These are phyloP conservation scores for Avicennia marina DNA, from an alignment of 257 asterid species.

Conservation along the genomic window DNA sequence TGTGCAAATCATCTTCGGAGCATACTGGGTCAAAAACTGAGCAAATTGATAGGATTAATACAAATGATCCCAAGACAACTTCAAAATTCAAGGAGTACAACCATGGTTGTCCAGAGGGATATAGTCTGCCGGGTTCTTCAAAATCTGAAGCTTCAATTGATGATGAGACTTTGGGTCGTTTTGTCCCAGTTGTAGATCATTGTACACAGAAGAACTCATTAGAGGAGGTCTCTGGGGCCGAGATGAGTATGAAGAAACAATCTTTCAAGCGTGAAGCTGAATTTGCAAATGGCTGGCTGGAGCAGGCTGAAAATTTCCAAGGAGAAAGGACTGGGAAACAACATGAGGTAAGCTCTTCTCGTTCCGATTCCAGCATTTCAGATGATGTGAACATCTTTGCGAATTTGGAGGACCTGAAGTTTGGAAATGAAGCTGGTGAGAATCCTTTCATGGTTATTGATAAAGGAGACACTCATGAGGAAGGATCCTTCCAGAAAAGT, in stretches of 20 bases:
- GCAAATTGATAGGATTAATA: slow-evolving; percentile 19
- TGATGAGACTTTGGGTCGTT: slow-evolving; percentile 24
- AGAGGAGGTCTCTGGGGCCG: slow-evolving; percentile 24
- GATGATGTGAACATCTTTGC: slow-evolving; percentile 43
- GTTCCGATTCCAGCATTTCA: slow-evolving; percentile 36
- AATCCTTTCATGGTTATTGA: slow-evolving; percentile 26
- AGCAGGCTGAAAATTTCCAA: slow-evolving; percentile 26
- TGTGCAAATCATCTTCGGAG: slow-evolving; percentile 22
- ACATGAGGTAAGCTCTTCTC: slow-evolving; percentile 36
- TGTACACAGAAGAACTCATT: slow-evolving; percentile 27
- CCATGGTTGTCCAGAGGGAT: slow-evolving; percentile 28
- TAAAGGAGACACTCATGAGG: slow-evolving; percentile 24
- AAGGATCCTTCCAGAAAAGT: slow-evolving; percentile 31
- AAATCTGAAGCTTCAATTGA: slow-evolving; percentile 36
- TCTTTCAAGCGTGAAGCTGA: slow-evolving; percentile 33
- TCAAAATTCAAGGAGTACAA: slow-evolving; percentile 25
- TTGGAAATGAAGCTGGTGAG: slow-evolving; percentile 29
- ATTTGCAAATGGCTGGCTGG: slow-evolving; percentile 26
- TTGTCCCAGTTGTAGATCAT: slow-evolving; percentile 29
- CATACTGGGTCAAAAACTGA: slow-evolving; percentile 28
- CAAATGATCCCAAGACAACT: slow-evolving; percentile 23
- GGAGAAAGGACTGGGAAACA: slow-evolving; percentile 38
- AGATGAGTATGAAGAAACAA: slow-evolving; percentile 19
- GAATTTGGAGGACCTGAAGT: slow-evolving; percentile 31
- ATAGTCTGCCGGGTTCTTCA: slow-evolving; percentile 24